phyloP scores from a whole-genome alignment of 306 rosid genomes.

The Canavalia gladiata region DNA sequence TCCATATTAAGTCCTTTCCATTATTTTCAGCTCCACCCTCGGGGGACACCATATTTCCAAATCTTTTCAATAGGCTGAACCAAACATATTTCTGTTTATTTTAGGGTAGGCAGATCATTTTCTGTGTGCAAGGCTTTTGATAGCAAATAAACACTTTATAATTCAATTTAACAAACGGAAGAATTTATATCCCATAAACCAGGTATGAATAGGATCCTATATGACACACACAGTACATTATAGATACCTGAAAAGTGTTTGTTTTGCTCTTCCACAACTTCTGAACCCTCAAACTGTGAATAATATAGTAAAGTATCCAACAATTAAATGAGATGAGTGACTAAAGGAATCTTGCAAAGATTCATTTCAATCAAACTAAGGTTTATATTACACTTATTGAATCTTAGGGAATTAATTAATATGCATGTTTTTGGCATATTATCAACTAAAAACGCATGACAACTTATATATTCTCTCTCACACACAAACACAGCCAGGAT shows the following conservation, averaged over 20 bases:
- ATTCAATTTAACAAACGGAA: constrained; percentile 1
- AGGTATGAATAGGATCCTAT: not conserved
- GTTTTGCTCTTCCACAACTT: constrained; percentile 84
- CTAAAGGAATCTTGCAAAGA: constrained; percentile 40
- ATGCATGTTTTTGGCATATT: constrained; percentile 4
- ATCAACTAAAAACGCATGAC: not conserved
- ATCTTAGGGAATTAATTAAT: not conserved
- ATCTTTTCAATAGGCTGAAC: not conserved
- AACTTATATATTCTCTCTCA: not conserved
- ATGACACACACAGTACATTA: constrained; percentile 3
- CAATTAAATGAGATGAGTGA: constrained; percentile 43
- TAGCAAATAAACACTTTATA: constrained; percentile 5
- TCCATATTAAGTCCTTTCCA: not conserved
- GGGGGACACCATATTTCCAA: not conserved
- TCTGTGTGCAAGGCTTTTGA: not conserved
- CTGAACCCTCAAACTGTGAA: constrained; percentile 91
- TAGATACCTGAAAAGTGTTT: constrained; percentile 82
- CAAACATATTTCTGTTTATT: not conserved
- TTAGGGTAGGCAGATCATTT: not conserved
- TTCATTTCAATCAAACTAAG: constrained; percentile 43
- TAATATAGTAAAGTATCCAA: constrained; percentile 44
- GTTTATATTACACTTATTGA: constrained; percentile 14
- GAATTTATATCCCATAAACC: constrained; percentile 8
- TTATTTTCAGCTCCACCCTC: not conserved
- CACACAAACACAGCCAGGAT: not conserved